Conservation (phyloP, 2,329 filamentous ascomycete genomes). For the Lachnellula arida region DNA sequence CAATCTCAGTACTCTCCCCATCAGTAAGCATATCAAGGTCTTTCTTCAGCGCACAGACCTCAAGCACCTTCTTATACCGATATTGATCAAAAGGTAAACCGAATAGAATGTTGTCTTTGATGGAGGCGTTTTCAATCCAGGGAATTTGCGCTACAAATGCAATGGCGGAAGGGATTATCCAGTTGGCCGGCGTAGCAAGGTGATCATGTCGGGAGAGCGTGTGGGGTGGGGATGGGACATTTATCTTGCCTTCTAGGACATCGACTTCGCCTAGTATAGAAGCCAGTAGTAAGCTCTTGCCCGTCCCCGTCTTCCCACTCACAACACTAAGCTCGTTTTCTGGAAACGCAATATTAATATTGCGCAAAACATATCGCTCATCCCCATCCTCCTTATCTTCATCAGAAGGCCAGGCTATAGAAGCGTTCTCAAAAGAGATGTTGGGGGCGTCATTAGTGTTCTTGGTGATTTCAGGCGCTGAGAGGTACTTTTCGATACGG, state of each 20-base stretch:
- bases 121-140: conserved; percentile 79
- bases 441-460: conserved; percentile 51
- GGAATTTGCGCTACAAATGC: conserved; percentile 74
- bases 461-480: conserved; percentile 57
- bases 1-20: conserved; percentile 76
- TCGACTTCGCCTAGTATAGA: conserved; percentile 74
- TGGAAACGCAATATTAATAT: conserved; percentile 64
- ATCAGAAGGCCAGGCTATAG: conserved; percentile 71
- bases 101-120: conserved; percentile 75
- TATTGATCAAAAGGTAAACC: conserved; percentile 63
- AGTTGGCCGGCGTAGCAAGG: conserved; percentile 56
- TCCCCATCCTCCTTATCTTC: conserved; percentile 52
- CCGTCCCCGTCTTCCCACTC: conserved; percentile 71
- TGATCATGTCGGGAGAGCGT: conserved; percentile 54
- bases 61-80: conserved; percentile 67
- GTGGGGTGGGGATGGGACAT: conserved; percentile 46
- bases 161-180: conserved; percentile 65
- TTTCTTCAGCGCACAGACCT: conserved; percentile 68
- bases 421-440: conserved; percentile 62
- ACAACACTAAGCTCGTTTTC: conserved; percentile 66
- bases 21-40: conserved; percentile 73
- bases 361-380: conserved; percentile 59
- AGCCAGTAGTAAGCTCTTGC: conserved; percentile 71
- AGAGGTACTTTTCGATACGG: conserved; percentile 67
- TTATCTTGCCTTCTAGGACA: conserved; percentile 57